Base-by-base conservation (phyloP, 208 protist genomes). In the Leishmania guyanensis region DNA sequence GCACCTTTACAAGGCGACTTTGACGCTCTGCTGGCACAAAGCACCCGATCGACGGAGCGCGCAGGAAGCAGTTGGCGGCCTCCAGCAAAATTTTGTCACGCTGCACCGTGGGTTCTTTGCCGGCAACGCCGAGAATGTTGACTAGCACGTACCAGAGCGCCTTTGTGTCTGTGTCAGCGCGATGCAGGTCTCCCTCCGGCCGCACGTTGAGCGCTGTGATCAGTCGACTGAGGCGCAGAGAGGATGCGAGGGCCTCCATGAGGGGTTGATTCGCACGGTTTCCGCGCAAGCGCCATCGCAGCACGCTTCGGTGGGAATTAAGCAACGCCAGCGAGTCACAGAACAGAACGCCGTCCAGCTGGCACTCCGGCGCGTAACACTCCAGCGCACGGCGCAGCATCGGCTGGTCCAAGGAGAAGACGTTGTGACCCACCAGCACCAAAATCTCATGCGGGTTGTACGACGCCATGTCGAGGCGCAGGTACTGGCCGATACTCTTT, bases 81-180 rank as follows among this genome's bases (percentile, higher is more conserved):
- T 90, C 80, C 26, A 76, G 29, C 60, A 96, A 85, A 22, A 97
- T 51, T 3, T 46, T 84, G 48, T 91, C 88, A 0, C 88, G 87
- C 84, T 97, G 94, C 80, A 77, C 82, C 22, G 9, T 69, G 9
- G 84, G 48, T 5, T 80, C 75, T 43, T 85, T 70, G n/a, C 86
- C 86, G 0, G 75, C 71, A 10, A 95, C 46, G 20, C 86, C 84
- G 8, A 94, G 86, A 8, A 83, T 85, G 75, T 91, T 85, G 6
- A 96, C 74, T n/a, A 97, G 87, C 33, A 98, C 95, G 74, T 88
- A 91, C 93, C 95, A 98, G 29, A 98, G 82, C 46, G 87, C 90
- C 80, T 92, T 95, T 2, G 93, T 88, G 86, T 98, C 95, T 20
- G 93, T 95, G 54, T 91, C 90, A 26, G 95, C 95, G 33, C 95